Evolutionary conservation across 192 early-diverging fungal species (phyloP), one percentile per base, ranked within the genome.

Genomic region (Podila horticola): DNA sequence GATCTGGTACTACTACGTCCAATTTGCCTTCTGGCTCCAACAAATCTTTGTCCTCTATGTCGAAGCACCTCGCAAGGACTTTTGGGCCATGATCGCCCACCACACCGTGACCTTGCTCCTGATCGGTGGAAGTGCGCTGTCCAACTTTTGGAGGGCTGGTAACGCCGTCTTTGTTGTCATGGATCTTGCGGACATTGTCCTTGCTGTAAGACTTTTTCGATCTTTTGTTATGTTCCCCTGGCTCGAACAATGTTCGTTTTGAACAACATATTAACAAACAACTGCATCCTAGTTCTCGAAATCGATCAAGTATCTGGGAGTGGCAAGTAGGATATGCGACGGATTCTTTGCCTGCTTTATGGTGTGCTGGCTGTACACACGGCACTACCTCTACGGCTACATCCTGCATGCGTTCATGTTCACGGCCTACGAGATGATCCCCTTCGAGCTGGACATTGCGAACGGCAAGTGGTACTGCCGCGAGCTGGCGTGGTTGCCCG

Each of bases 361-460:
- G 58, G 26, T 93, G 11, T 86, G 89, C 28, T 95, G 95, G 95
- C 52, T 92, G 34, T 90, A 92, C 26, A 94, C 93, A 3, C 90
- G 95, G 24, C 90, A 94, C 67, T 93, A 90, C 67, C 66, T 93
- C 48, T 94, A 93, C 71, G 87, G 89, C 7, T 85, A 86, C 45
- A 91, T 95, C 38, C 83, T 90, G 50, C 79, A 83, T 58, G 88
- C 88, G 62, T 81, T 81, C 70, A 87, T 90, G 30, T 70, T 74
- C n/a, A 86, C 82, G 10, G 91, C 91, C 49, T 85, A 91, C 31
- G 90, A 89, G 49, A 75, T 84, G 31, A 86, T 89, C 62, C 79
- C 86, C 2, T 71, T 74, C 24, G 82, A 87, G 62, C 69, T 82
- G 41, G 86, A 87, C 68, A 87, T 87, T 28, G 52, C 70, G 30